Percentiles rank a stretch among this genome's conserved stretches.
phyloP scores from a whole-genome alignment of 1,284 basidiomycete species.

The Ustilago xerochloae region DNA sequence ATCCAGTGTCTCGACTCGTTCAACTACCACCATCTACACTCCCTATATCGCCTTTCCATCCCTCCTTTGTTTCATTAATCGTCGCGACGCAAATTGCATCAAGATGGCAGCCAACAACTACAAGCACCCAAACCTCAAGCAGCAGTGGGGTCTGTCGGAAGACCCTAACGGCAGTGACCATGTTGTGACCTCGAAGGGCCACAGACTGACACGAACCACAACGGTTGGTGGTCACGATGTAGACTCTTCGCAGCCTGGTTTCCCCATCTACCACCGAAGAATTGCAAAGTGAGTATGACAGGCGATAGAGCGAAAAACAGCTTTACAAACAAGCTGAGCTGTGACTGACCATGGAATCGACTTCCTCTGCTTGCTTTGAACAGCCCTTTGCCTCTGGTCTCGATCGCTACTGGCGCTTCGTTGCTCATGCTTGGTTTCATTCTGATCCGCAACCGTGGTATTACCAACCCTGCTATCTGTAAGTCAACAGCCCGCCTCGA shows the following conservation, averaged over 20 bases:
- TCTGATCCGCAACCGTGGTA: slow-evolving; percentile 22
- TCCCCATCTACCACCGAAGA: slow-evolving; percentile 55
- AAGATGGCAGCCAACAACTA: slow-evolving; percentile 41
- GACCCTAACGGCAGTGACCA: slow-evolving; percentile 52
- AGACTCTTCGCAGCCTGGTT: slow-evolving; percentile 42
- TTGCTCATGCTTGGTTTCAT: slow-evolving; percentile 42
- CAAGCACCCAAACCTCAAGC: slow-evolving; percentile 43
- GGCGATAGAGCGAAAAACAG: too few relatives aligned
- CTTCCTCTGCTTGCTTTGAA: not conserved
- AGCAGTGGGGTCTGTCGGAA: slow-evolving; percentile 44
- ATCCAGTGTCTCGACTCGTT: not conserved
- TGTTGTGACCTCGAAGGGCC: slow-evolving; percentile 29
- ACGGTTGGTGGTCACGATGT: slow-evolving; percentile 46
- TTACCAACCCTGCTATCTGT: slow-evolving; percentile 37
- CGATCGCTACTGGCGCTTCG: slow-evolving; percentile 48
- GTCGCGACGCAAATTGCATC: not conserved
- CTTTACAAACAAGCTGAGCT: not conserved
- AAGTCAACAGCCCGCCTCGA: not conserved
- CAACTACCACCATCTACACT: slow-evolving; percentile 8
- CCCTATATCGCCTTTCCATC: not conserved
- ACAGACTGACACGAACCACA: slow-evolving; percentile 33
- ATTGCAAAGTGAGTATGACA: slow-evolving; percentile 42
- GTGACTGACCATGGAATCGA: not conserved
- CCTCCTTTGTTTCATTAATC: not conserved
- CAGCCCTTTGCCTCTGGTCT: slow-evolving; percentile 51